Conservation (phyloP, 1,139 yeast genomes). For the Protomyces macrosporus region DNA sequence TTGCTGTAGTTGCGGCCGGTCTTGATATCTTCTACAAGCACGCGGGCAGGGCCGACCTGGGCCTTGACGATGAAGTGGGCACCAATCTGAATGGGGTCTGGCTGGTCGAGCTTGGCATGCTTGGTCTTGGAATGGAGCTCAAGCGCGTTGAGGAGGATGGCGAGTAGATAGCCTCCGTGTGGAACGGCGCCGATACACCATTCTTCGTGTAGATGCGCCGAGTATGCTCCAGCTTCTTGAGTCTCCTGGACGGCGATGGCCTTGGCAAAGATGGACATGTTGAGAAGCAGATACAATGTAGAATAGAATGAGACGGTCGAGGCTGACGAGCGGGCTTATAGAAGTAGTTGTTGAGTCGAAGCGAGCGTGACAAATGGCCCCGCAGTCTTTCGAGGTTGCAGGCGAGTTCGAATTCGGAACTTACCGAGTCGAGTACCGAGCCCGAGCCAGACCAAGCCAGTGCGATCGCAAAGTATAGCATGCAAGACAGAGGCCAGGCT, state of each 20-base stretch:
- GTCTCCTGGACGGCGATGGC: constrained; percentile 1
- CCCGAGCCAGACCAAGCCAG: too few relatives aligned
- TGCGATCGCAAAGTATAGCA: too few relatives aligned
- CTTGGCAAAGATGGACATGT: constrained; percentile 7
- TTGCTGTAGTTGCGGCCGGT: constrained; percentile 23
- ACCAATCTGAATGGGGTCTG: constrained; percentile 18
- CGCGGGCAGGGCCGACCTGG: constrained; percentile 10
- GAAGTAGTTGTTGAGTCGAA: too few relatives aligned
- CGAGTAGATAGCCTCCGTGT: constrained; percentile 22
- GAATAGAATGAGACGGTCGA: not conserved
- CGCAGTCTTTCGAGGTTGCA: too few relatives aligned
- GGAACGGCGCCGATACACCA: constrained; percentile 25
- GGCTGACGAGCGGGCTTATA: too few relatives aligned
- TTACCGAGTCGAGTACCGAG: too few relatives aligned
- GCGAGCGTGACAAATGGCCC: too few relatives aligned
- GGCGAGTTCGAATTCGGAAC: too few relatives aligned
- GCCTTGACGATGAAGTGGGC: constrained; percentile 16
- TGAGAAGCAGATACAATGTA: not conserved
- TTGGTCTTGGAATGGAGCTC: not conserved
- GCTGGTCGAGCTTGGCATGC: constrained; percentile 8
- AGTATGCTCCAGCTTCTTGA: not conserved
- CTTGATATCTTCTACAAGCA: constrained; percentile 9
- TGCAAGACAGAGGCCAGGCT: too few relatives aligned
- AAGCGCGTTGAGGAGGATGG: constrained; percentile 20
- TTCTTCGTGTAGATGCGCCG: not conserved